A percentile compares a stretch with the other conserved stretches of the same genome.
These are phyloP conservation scores for Hibiscus mutabilis DNA, from an alignment of 345 rosid genomes.

Conservation along the genomic window DNA sequence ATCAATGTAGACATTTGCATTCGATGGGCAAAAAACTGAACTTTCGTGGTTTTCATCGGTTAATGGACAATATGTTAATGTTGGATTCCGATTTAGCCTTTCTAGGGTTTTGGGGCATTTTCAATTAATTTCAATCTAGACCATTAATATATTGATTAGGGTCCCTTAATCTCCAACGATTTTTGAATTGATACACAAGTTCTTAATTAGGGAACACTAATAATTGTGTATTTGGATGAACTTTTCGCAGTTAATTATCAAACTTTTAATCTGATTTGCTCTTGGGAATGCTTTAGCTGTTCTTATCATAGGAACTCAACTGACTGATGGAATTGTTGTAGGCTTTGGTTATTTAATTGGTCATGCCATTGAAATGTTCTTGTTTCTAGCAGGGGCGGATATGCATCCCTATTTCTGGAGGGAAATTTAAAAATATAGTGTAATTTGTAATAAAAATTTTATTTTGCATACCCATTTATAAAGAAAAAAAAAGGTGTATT, in stretches of 20 bases:
- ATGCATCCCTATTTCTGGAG: too few species aligned
- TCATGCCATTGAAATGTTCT: neutral
- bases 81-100: neutral
- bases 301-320: neutral
- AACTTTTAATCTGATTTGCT: neutral
- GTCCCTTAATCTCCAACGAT: too few species aligned
- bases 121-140: too few species aligned
- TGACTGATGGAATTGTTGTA: neutral
- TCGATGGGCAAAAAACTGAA: neutral
- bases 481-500: too few species aligned
- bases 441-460: too few species aligned
- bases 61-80: neutral
- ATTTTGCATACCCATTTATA: too few species aligned
- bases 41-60: neutral
- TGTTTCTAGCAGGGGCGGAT: too few species aligned
- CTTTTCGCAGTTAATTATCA: neutral
- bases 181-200: too few species aligned
- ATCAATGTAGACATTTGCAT: too few species aligned
- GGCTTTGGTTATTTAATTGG: neutral
- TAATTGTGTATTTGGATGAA: neutral
- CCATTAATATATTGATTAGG: too few species aligned
- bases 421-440: too few species aligned
- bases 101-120: neutral
- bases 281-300: neutral
- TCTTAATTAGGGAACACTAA: neutral